Base-by-base conservation (phyloP, 257 asterid species). In the Petunia axillaris region DNA sequence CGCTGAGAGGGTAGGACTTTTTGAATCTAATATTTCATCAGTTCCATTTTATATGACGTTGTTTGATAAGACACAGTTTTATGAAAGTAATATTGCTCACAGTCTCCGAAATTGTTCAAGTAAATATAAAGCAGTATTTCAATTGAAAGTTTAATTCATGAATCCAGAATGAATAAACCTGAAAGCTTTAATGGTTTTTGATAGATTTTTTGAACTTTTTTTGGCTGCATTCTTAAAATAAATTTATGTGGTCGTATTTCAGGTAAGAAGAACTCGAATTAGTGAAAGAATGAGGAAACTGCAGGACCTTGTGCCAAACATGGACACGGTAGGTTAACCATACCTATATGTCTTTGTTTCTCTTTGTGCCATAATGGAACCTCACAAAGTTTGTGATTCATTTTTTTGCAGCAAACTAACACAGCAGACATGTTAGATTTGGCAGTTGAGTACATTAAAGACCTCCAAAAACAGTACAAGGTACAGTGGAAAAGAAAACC, bases 351-450 rank as follows among this genome's bases (percentile, higher is more conserved):
- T 14, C 74, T 40, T 54, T 10, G 41, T 35, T n/a, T 65, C 25
- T 41, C 37, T 39, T 67, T 58, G 77, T 8, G 11, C 2, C 10
- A 3, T 1, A 2, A 5, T 71, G 60, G 53, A 71, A 48, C 39
- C 8, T 7, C 11, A 71, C 60, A 4, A 46, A 13, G 9, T 46
- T 7, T 54, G 10, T 71, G 41, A 48, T 57, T 74, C n/a, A 54
- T 11, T 11, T 62, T 52, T 64, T 83, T 83, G 89, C 93, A 94
- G 98, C 98, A 91, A 92, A 94, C 97, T 57, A 92, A 88, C 89
- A 94, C 98, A 36, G 86, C 97, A 37, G 97, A 90, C 88, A 94
- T 94, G 98, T 80, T 94, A 84, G 98, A 94, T 88, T 88, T 94
- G 82, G 96, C 97, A 77, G 95, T 94, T 1, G 97, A 92, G 4